Conservation (phyloP, 176 grass and related monocot genomes). For the Oryza glaberrima region DNA sequence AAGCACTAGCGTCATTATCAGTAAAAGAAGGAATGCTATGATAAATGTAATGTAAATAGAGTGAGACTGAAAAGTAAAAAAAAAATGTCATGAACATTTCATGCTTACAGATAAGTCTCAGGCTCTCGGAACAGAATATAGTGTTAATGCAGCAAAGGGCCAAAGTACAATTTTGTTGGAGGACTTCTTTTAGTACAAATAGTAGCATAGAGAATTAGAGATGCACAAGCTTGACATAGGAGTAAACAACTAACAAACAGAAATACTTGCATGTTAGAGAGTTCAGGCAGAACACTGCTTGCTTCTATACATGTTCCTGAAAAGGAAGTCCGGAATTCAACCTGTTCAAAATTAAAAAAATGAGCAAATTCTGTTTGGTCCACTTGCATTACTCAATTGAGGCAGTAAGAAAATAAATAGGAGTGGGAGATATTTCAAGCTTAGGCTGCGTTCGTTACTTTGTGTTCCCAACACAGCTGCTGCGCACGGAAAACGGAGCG, state of each 20-base stretch:
- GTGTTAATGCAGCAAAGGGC: not conserved
- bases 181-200: not conserved
- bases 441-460: no score
- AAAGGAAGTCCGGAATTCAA: conserved; percentile 87
- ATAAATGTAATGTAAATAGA: conserved; percentile 10
- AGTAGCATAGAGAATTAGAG: not conserved
- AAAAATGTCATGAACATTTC: not conserved
- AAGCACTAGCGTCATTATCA: conserved; percentile 24
- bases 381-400: conserved; percentile 21
- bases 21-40: conserved; percentile 18
- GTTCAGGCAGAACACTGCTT: conserved; percentile 83
- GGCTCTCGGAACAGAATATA: conserved; percentile 1
- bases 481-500: no score
- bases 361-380: conserved; percentile 25
- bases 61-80: conserved; percentile 15
- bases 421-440: conserved; percentile 22
- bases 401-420: not conserved
- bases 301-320: conserved; percentile 72
- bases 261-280: conserved; percentile 78
- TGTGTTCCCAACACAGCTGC: no score
- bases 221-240: not conserved
- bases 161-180: not conserved
- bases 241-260: conserved; percentile 8
- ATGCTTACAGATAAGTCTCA: conserved; percentile 14
- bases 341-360: conserved; percentile 55